Evolutionary conservation across 1,284 basidiomycete species (phyloP).

Genomic region (Ganoderma sp.): DNA sequence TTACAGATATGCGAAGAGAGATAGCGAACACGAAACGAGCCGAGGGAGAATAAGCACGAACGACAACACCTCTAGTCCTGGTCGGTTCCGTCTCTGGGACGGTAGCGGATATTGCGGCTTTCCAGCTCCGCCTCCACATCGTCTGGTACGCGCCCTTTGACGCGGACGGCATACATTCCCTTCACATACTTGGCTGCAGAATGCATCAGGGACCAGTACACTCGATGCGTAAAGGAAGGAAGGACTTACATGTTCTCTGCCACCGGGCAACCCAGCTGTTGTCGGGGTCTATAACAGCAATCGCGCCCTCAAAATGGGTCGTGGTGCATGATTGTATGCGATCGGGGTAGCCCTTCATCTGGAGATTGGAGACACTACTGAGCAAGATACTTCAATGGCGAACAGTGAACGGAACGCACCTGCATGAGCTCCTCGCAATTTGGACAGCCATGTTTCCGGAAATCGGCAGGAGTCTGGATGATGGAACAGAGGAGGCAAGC

Average conservation of each 20-base stretch:
- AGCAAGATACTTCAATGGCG: neutral
- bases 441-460: constrained; percentile 87
- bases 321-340: constrained; percentile 90
- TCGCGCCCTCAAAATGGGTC: constrained; percentile 92
- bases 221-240: neutral
- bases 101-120: constrained; percentile 78
- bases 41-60: neutral
- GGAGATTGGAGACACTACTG: neutral
- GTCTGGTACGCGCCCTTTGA: constrained; percentile 85
- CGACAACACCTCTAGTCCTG: constrained; percentile 52
- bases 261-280: constrained; percentile 95
- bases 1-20: neutral
- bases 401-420: constrained; percentile 49
- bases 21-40: neutral
- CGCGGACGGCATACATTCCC: constrained; percentile 88
- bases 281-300: constrained; percentile 88
- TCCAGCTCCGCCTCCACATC: constrained; percentile 84
- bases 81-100: constrained; percentile 78
- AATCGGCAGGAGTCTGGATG: constrained; percentile 85
- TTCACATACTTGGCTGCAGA: constrained; percentile 79
- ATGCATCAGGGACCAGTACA: neutral
- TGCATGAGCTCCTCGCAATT: constrained; percentile 97
- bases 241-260: constrained; percentile 85
- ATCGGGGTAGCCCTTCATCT: constrained; percentile 92
- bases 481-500: constrained; percentile 94